Base-by-base conservation (phyloP, 1,284 basidiomycete species). In the Melampsora americana region DNA sequence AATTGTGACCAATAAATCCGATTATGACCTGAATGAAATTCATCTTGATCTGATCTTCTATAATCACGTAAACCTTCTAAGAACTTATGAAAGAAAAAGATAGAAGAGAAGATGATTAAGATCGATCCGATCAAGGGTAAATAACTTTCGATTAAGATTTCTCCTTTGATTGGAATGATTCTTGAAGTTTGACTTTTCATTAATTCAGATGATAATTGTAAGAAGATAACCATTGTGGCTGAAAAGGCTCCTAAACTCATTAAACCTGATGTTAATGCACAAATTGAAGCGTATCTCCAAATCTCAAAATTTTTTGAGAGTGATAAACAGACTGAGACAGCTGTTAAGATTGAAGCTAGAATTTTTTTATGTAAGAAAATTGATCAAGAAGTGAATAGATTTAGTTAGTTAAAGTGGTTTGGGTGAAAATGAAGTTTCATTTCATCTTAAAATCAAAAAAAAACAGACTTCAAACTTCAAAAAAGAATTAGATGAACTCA, bases 211-310 rank as follows among this genome's bases (percentile, higher is more conserved):
- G 70, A 53, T 18, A 73, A 50, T n/a, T 64, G 61, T 28, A 64
- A 42, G 14, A 73, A 66, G 9, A 73, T 64, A 0, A 73, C 70
- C 60, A 73, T 64, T 32, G 61, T 65, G 18, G 70, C 70, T 26
- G 66, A 32, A 44, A 73, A 73, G 42, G 50, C 64, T 11, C 62
- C 70, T n/a, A 73, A 73, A n/a, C 44, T 61, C n/a, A 73, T 61
- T 50, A 59, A 23, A 23, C 70, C 59, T 18, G 70, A 73, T 12
- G 35, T 44, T 16, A 73, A 35, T 28, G 70, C 60, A 23, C 64
- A 14, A 1, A 73, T 73, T 59, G 70, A 50, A n/a, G 70, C 70
- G 32, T 73, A 64, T 23, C 66, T 73, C 70, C 70, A 73, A 56
- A 65, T 61, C 35, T 73, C 64, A 39, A 65, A 73, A 28, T 73